Evolutionary conservation across 176 grass and related monocot species (phyloP).

Genomic region (Lolium multiflorum): DNA sequence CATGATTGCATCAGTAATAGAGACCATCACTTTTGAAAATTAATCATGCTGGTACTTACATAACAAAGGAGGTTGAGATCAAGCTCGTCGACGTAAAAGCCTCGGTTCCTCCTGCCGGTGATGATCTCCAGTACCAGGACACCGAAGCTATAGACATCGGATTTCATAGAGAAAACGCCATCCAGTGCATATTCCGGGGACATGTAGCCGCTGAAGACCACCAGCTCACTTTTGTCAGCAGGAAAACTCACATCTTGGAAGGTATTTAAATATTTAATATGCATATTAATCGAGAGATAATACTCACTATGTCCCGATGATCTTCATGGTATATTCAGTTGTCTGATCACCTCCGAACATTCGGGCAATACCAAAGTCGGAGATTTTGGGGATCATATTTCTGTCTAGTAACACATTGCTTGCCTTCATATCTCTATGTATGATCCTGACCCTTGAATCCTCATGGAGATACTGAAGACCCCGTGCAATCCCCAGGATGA

Average conservation of each 20-base stretch:
- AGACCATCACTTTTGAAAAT: not conserved
- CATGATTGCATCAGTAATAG: not conserved
- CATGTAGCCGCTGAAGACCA: no score
- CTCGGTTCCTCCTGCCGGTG: no score
- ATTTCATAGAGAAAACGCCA: no score
- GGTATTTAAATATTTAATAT: not conserved
- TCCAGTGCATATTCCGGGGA: no score
- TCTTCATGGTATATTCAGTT: slow-evolving; percentile 40
- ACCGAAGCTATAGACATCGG: no score
- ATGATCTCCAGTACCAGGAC: no score
- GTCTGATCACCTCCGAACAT: slow-evolving; percentile 64
- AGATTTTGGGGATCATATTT: slow-evolving; percentile 55
- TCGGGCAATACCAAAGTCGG: slow-evolving; percentile 53
- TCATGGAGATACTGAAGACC: slow-evolving; percentile 60
- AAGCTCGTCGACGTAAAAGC: no score
- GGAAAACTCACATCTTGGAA: not conserved
- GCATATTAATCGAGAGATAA: not conserved
- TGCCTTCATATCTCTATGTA: slow-evolving; percentile 55
- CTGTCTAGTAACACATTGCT: slow-evolving; percentile 56
- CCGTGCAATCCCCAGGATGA: slow-evolving; percentile 50
- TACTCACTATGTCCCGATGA: slow-evolving; percentile 66
- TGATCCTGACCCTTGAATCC: slow-evolving; percentile 63
- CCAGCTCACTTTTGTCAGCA: not conserved
- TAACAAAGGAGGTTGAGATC: no score
- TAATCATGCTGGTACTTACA: not conserved